Evolutionary conservation across 306 rosid species (phyloP), one percentile per base, ranked within the genome.

Genomic region (cucumber (Cucumis sativus)): DNA sequence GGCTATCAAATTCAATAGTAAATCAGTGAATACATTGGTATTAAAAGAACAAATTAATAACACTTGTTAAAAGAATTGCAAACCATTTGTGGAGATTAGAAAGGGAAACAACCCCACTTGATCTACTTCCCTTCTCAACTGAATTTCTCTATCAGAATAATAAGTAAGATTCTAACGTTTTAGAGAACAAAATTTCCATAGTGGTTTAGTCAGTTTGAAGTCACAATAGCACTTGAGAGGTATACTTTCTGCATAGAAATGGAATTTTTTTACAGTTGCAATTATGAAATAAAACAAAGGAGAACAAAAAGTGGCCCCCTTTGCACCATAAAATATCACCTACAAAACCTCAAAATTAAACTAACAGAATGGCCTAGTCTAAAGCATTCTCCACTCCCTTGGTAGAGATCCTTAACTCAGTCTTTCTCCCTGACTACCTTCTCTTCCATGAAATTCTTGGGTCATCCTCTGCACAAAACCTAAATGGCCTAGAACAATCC

Each of bases 381-480:
- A 67, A 40, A 66, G 14, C 54, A 67, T 40, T 67, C 54, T 67
- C 74, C 74, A 10, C 74, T 40, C 11, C 43, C 69, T 7, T 33
- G 45, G 69, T 8, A 63, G 16, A 14, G 39, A 39, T 63, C 35
- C 69, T 25, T 33, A 33, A 15, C 15, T 66, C 49, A 1, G 2
- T 39, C 33, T n/a, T 47, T 67, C 74, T 18, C 9, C 30, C 51
- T 37, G 14, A 10, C 74, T 67, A 67, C 75, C 75, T 68, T 88
- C 88, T 84, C 97, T 86, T 73, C 90, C 95, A 78, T 90, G 97
- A 74, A 86, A 94, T 71, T 89, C 95, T n/a, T 1, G 92, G 80
- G 70, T 87, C 79, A 77, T 84, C 90, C 40, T 88, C 92, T 9
- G 92, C 76, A 83, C 90, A 90, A 84, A 88, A 90, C 84, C 97